Conservation (phyloP, 352 stramenopile species). For the Plasmopara halstedii region DNA sequence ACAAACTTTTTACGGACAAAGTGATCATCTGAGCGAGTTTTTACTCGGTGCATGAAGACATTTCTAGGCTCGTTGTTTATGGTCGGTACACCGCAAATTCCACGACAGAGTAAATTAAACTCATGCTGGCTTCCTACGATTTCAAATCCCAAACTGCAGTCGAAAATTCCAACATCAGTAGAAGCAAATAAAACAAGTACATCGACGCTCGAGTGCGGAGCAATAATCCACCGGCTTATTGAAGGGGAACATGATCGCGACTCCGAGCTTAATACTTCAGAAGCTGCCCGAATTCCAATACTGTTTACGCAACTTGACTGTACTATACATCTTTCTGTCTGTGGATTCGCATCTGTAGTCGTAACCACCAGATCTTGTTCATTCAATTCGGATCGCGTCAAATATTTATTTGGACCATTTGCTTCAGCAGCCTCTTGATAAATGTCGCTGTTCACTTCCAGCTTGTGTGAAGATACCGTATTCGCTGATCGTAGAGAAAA, state of each 20-base stretch:
- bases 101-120: constrained; percentile 78
- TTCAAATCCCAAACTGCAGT: constrained; percentile 86
- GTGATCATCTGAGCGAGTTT: constrained; percentile 50
- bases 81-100: constrained; percentile 77
- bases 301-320: too few species aligned
- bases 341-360: not conserved
- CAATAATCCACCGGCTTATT: constrained; percentile 70
- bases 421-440: not conserved
- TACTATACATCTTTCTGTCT: not conserved
- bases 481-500: constrained; percentile 30
- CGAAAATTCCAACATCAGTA: constrained; percentile 64
- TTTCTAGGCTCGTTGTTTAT: constrained; percentile 92
- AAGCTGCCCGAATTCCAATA: constrained; percentile 1
- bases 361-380: constrained; percentile 7
- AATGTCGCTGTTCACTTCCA: constrained; percentile 16
- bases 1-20: constrained; percentile 91
- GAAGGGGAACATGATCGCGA: not conserved
- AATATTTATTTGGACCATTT: constrained; percentile 5
- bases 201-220: constrained; percentile 37
- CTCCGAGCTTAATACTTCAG: not conserved
- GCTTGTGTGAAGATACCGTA: constrained; percentile 3
- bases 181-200: constrained; percentile 83
- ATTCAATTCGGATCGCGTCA: constrained; percentile 17
- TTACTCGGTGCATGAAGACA: constrained; percentile 92
- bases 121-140: constrained; percentile 81